phyloP scores from a whole-genome alignment of 768 basidiomycete species.

The Panus rudis region DNA sequence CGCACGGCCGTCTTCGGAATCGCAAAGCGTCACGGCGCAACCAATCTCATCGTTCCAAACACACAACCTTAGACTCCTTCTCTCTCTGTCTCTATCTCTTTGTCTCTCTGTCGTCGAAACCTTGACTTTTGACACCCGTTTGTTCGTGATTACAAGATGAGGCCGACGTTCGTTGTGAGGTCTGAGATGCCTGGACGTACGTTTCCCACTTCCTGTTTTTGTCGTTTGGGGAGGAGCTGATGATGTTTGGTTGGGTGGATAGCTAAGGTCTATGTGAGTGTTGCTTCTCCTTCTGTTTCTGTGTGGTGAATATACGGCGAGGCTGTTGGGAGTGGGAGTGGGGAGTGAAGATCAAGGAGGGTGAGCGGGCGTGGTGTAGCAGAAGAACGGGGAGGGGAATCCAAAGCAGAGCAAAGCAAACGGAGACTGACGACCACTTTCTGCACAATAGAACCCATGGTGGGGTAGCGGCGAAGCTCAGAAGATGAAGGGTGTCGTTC shows the following conservation, averaged over 20 bases:
- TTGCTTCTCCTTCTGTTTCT: neutral
- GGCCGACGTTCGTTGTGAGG: conserved; percentile 48
- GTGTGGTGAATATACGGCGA: neutral
- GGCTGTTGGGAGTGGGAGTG: neutral
- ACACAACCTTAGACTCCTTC: no score
- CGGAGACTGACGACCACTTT: neutral
- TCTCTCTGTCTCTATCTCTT: no score
- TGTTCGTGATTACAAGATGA: no score
- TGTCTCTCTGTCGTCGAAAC: no score
- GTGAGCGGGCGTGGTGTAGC: no score
- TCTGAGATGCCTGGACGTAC: conserved; percentile 83
- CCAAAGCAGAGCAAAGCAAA: neutral
- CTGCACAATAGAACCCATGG: conserved; percentile 65
- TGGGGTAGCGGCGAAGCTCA: conserved; percentile 74
- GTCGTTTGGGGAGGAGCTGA: neutral
- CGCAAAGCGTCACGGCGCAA: no score
- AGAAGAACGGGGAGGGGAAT: no score
- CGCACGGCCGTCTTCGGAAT: no score
- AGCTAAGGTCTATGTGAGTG: conserved; percentile 82
- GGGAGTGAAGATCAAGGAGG: no score
- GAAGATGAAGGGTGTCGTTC: conserved; percentile 69
- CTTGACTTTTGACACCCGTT: no score
- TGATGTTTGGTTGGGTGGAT: conserved; percentile 6
- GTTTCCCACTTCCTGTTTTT: conserved; percentile 23
- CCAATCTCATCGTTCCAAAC: no score